Evolutionary conservation across 1,139 yeast species (phyloP), one percentile per base, ranked within the genome.

Genomic region (Meyerozyma elateridarum): DNA sequence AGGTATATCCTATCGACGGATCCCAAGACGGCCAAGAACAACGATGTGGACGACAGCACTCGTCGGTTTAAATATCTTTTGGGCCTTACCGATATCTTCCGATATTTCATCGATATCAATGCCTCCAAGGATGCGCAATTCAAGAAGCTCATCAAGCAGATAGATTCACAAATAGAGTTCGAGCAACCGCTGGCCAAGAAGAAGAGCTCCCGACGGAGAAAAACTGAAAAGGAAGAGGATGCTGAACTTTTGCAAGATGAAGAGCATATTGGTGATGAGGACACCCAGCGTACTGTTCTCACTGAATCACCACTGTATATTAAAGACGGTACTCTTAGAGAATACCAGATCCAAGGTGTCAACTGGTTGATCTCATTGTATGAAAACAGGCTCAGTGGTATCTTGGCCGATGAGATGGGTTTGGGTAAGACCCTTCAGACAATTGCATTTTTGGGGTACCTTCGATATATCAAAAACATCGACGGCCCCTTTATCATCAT

Each of bases 401-500:
- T 68, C 12, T 49, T 68, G 33, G 74, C 74, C 19, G 74, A 68
- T 42, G 74, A 68, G 45, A 68, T 68, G 74, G 74, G 74, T 2
- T 54, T 68, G 36, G 74, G 74, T 12, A 68, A 68, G 44, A 68
- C 74, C 8, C 52, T 68, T 25, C 74, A 68, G 41, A 68, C 74
- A 5, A 68, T 68, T 25, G 57, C 73, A 5, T 89, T 91, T 48
- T 62, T 91, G 35, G 97, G 96, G 1, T 88, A 85, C 53, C 64
- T 91, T 37, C 69, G 96, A 42, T 85, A 85, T 49, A 68, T 81
- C 37, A 79, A 79, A 44, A 74, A 78, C 29, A 73, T 85, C n/a
- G 79, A 77, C 36, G 98, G 98, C 0, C 98, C 98, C 0, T 89
- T 83, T 51, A 74, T 91, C 31, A 81, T 91, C 16, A 83, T 89